phyloP scores from a whole-genome alignment of 352 stramenopile genomes.

The Pythium guiyangense region DNA sequence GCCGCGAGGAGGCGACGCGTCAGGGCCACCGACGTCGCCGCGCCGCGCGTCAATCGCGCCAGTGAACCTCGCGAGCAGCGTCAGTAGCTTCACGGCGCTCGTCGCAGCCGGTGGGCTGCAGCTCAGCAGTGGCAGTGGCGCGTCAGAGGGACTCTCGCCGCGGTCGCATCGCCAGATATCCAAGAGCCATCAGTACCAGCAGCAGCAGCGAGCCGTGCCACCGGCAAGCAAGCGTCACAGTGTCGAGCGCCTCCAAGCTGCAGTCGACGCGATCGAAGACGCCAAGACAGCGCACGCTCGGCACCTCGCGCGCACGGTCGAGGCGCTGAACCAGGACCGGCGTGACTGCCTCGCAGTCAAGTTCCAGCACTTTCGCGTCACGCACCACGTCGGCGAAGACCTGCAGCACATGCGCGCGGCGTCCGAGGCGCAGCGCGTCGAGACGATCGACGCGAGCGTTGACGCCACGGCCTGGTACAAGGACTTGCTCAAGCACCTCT shows the following conservation, averaged over 20 bases:
- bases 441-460: constrained; percentile 20
- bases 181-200: not conserved
- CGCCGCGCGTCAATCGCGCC: constrained; percentile 4
- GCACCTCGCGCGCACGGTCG: constrained; percentile 32
- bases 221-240: constrained; percentile 25
- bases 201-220: not conserved
- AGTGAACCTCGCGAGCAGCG: not conserved
- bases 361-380: constrained; percentile 35
- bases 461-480: constrained; percentile 44
- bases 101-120: constrained; percentile 2
- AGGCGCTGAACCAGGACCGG: constrained; percentile 43
- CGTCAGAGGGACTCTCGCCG: not conserved
- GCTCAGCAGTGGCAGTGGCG: not conserved
- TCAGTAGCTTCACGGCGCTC: constrained; percentile 2
- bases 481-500: constrained; percentile 41
- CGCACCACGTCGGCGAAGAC: constrained; percentile 31
- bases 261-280: constrained; percentile 38
- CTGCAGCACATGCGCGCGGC: constrained; percentile 43
- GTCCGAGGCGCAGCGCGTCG: constrained; percentile 36
- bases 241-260: constrained; percentile 48
- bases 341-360: constrained; percentile 50
- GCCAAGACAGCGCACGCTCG: constrained; percentile 33
- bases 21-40: not conserved
- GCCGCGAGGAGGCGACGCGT: not conserved
- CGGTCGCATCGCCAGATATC: not conserved